These are phyloP conservation scores for Gilbertella persicaria DNA, from an alignment of 371 early-diverging fungal species.

Conservation along the genomic window DNA sequence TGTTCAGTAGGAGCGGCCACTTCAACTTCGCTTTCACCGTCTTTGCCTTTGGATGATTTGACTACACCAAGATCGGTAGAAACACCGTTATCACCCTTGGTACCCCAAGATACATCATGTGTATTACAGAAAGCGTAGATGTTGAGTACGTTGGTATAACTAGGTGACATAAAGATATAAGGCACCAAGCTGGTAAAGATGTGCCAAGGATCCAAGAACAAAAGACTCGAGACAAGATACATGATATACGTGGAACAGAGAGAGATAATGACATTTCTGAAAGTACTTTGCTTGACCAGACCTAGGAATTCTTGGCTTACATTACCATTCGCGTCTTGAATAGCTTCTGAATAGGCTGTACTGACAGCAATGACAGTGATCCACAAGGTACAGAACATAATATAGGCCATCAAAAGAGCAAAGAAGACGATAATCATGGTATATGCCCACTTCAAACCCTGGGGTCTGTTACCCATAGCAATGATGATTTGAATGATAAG, in stretches of 20 bases:
- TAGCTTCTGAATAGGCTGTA: slow-evolving; percentile 16
- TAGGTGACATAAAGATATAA: slow-evolving; percentile 63
- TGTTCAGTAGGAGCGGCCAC: slow-evolving; percentile 75
- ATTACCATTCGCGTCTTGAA: slow-evolving; percentile 4
- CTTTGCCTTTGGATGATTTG: slow-evolving; percentile 54
- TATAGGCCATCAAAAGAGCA: slow-evolving; percentile 32
- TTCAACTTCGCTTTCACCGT: slow-evolving; percentile 49
- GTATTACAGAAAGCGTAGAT: slow-evolving; percentile 75
- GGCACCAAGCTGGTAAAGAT: slow-evolving; percentile 64
- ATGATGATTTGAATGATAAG: slow-evolving; percentile 69
- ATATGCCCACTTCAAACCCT: slow-evolving; percentile 74
- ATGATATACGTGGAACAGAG: slow-evolving; percentile 57
- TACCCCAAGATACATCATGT: slow-evolving; percentile 88
- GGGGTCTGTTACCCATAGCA: slow-evolving; percentile 83
- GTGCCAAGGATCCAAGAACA: slow-evolving; percentile 63
- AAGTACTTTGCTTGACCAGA: slow-evolving; percentile 30
- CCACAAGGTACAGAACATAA: slow-evolving; percentile 33
- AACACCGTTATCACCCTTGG: slow-evolving; percentile 81
- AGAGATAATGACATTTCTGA: slow-evolving; percentile 54
- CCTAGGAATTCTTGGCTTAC: slow-evolving; percentile 12
- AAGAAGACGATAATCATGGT: slow-evolving; percentile 47
- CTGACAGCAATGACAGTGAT: slow-evolving; percentile 44
- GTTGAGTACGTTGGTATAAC: slow-evolving; percentile 64
- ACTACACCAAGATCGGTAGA: slow-evolving; percentile 66
- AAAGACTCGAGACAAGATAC: slow-evolving; percentile 52